Base-by-base conservation (phyloP, 2,329 filamentous ascomycete species). In the Exophiala sp. region DNA sequence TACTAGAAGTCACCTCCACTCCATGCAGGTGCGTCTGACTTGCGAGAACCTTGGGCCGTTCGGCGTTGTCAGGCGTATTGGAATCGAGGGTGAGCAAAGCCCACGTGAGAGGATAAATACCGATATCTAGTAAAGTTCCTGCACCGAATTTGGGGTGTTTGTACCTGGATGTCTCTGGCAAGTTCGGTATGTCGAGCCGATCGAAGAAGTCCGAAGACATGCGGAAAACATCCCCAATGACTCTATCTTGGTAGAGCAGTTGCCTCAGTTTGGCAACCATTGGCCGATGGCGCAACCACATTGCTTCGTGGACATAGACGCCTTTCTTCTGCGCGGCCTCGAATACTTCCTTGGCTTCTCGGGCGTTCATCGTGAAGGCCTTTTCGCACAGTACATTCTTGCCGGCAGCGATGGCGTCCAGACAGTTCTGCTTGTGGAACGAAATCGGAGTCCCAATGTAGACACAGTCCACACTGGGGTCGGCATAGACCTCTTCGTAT, bases 31-130 rank as follows among this genome's bases (percentile, higher is more conserved):
- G 63, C 14, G 42, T 61, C 63, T 66, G 59, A 47, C 87, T 82
- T 1, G 85, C 80, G 6, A 83, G 73, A 3, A 92, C 84, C 38
- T 75, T 78, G 3, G 91, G 91, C 1, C 79, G 68, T 69, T 89
- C 81, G 61, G 90, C 88, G 51, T 81, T 69, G 5, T 73, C 69
- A 18, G 69, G 78, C 2, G 84, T 79, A 65, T 91, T 50, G 36
- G 55, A 87, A 72, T 95, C 95, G 29, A 95, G 80, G 21, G 86
- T 87, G 72, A 95, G 89, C 79, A 95, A 95, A 46, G 94, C 81
- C 91, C 90, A 96, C 29, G 89, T 95, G 58, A 96, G 73, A 39
- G 88, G 83, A 75, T 96, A 95, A 71, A 96, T 87, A 58, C 91
- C 91, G 52, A 95, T 72, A 70, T 96, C 91, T 46, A 96, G 79